phyloP scores from a whole-genome alignment of 257 asterid genomes.

The Anisodus acutangulus region DNA sequence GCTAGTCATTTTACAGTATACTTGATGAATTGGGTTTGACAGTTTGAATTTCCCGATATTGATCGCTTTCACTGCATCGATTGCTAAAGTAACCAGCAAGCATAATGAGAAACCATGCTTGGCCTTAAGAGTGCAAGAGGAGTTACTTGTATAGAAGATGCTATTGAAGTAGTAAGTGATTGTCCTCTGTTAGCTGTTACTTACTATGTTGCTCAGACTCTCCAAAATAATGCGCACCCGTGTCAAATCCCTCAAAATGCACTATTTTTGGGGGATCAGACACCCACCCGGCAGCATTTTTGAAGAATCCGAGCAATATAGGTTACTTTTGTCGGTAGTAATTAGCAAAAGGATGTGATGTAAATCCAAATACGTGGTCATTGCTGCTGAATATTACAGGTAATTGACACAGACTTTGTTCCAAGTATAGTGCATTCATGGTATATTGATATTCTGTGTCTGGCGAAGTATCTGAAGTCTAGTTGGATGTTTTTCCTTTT shows the following conservation, averaged over 20 bases:
- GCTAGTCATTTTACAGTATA: background rate
- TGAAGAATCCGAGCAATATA: too few species aligned
- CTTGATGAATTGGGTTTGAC: background rate
- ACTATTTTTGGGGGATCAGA: too few species aligned
- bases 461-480: background rate
- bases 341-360: background rate
- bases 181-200: background rate
- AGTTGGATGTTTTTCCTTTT: background rate
- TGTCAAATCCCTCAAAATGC: too few species aligned
- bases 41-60: background rate
- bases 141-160: background rate
- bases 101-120: background rate
- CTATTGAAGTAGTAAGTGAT: background rate
- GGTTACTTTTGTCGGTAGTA: background rate
- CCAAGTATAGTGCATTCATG: background rate
- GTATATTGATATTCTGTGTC: background rate
- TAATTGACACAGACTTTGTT: background rate
- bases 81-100: background rate
- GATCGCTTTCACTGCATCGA: background rate
- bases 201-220: too few species aligned
- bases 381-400: background rate
- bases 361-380: background rate
- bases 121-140: background rate
- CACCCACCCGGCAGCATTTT: too few species aligned
- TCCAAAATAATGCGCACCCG: too few species aligned